Evolutionary conservation across 108 stramenopile species (phyloP).

Genomic region (Nitzschia sp.): DNA sequence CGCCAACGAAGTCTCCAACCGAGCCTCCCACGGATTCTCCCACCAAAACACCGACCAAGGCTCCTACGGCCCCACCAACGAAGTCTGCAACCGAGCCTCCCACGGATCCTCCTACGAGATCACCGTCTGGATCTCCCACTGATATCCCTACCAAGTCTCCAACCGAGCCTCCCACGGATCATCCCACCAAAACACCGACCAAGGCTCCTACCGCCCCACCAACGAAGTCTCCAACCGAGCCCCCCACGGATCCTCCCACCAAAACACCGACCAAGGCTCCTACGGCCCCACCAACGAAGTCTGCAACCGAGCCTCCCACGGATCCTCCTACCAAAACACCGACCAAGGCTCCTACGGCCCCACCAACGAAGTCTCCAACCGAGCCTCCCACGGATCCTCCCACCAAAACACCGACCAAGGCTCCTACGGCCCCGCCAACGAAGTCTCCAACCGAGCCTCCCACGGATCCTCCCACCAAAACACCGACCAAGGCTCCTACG

Average conservation of each 20-base stretch:
- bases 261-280: slow-evolving; percentile 7
- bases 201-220: not conserved
- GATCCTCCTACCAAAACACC: not conserved
- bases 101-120: not conserved
- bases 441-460: not conserved
- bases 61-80: not conserved
- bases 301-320: not conserved
- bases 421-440: not conserved
- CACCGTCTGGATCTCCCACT: not conserved
- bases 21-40: not conserved
- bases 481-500: not conserved
- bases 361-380: not conserved
- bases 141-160: not conserved
- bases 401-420: not conserved
- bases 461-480: not conserved
- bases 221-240: not conserved
- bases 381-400: not conserved
- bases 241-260: slow-evolving; percentile 7
- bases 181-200: not conserved
- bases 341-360: not conserved
- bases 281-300: slow-evolving; percentile 1
- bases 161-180: not conserved
- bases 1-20: not conserved
- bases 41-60: not conserved
- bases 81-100: not conserved